Percentiles rank a stretch among this genome's conserved stretches.
These are phyloP conservation scores for Clathrus columnatus DNA, from an alignment of 768 basidiomycete genomes.

Conservation along the genomic window DNA sequence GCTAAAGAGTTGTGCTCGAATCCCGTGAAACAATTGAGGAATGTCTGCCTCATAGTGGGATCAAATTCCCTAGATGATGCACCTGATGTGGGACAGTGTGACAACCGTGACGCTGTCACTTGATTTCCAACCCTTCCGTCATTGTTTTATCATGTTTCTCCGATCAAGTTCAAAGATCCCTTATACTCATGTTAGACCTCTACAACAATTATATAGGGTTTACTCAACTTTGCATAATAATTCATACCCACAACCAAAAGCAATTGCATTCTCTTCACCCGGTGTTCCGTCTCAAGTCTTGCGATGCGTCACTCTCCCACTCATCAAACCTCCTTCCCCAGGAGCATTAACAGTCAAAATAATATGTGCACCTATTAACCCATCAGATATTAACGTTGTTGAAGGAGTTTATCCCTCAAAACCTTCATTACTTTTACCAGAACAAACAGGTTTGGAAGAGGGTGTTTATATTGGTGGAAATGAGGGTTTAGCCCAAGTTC, in stretches of 20 bases:
- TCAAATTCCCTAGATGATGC: no score
- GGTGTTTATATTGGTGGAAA: constrained; percentile 58
- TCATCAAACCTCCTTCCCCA: constrained; percentile 35
- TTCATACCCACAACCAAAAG: constrained; percentile 18
- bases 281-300: constrained; percentile 61
- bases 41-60: no score
- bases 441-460: constrained; percentile 23
- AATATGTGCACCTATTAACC: constrained; percentile 69
- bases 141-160: no score
- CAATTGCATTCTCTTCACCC: constrained; percentile 51
- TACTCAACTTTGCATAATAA: no score
- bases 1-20: no score
- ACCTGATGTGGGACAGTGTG: no score
- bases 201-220: no score
- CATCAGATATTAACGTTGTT: constrained; percentile 72
- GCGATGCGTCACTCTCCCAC: constrained; percentile 39
- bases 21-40: no score
- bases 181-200: no score
- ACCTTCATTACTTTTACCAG: constrained; percentile 34
- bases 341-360: constrained; percentile 56
- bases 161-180: no score
- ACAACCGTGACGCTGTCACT: no score
- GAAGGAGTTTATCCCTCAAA: constrained; percentile 76
- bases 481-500: constrained; percentile 64
- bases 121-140: no score